Evolutionary conservation across 805 yeast species (phyloP).

Genomic region (Pichia rugopelliculosa): DNA sequence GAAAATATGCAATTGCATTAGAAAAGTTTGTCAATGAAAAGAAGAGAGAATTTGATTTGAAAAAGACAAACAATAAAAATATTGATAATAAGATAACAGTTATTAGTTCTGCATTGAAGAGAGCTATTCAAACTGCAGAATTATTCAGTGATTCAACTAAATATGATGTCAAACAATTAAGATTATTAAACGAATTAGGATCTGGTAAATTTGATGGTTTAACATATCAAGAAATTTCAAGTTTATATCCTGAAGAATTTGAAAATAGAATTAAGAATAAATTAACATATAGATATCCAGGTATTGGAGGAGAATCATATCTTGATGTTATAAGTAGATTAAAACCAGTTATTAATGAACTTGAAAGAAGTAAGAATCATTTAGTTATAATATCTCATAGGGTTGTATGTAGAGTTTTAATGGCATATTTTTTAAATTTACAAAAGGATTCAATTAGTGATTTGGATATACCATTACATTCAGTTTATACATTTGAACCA

Average conservation of each 20-base stretch:
- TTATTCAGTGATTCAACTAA: slow-evolving; percentile 52
- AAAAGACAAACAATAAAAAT: slow-evolving; percentile 39
- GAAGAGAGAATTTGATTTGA: slow-evolving; percentile 59
- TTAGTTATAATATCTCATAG: slow-evolving; percentile 79
- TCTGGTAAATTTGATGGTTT: slow-evolving; percentile 90
- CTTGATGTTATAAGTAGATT: slow-evolving; percentile 87
- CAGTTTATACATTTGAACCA: slow-evolving; percentile 82
- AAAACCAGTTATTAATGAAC: slow-evolving; percentile 83
- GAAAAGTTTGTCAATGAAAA: slow-evolving; percentile 67
- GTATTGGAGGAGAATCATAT: slow-evolving; percentile 95
- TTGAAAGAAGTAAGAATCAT: slow-evolving; percentile 87
- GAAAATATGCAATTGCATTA: slow-evolving; percentile 63
- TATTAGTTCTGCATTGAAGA: slow-evolving; percentile 82
- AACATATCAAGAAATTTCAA: slow-evolving; percentile 83
- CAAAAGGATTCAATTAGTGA: slow-evolving; percentile 76
- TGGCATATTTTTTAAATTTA: slow-evolving; percentile 85
- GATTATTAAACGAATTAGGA: slow-evolving; percentile 89
- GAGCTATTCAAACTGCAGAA: slow-evolving; percentile 74
- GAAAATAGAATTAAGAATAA: slow-evolving; percentile 69
- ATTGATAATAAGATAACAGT: slow-evolving; percentile 31
- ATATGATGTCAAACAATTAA: slow-evolving; percentile 77
- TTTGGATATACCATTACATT: slow-evolving; percentile 87
- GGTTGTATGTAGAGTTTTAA: slow-evolving; percentile 78
- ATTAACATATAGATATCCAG: slow-evolving; percentile 86
- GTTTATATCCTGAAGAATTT: slow-evolving; percentile 68